These are phyloP conservation scores for Leishmania mexicana DNA, from an alignment of 208 protist genomes.

Conservation along the genomic window DNA sequence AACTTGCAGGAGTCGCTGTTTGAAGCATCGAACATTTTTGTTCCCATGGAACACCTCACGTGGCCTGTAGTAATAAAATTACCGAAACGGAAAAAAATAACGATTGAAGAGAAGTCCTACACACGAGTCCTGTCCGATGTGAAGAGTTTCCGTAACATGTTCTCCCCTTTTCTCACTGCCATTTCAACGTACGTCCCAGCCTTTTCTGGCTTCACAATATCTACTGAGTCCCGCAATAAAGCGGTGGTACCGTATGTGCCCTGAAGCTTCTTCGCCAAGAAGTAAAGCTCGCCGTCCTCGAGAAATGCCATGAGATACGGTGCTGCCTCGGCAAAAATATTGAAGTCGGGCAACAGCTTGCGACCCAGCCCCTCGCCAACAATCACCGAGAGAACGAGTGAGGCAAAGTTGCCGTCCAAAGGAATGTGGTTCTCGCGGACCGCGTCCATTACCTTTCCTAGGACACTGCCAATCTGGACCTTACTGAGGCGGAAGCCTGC, in stretches of 20 bases:
- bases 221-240: constrained; percentile 61
- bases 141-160: constrained; percentile 27
- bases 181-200: constrained; percentile 61
- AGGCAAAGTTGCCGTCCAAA: constrained; percentile 93
- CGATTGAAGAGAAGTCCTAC: constrained; percentile 6
- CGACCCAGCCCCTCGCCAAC: constrained; percentile 92
- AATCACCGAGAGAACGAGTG: constrained; percentile 90
- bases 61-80: background rate
- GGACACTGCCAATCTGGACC: constrained; percentile 81
- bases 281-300: constrained; percentile 71
- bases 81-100: constrained; percentile 1
- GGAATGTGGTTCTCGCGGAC: constrained; percentile 82
- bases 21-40: background rate
- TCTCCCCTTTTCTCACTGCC: constrained; percentile 34
- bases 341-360: constrained; percentile 87
- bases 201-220: constrained; percentile 53
- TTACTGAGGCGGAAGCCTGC: constrained; percentile 80
- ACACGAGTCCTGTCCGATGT: constrained; percentile 13
- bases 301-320: constrained; percentile 83
- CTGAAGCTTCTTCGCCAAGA: constrained; percentile 70
- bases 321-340: constrained; percentile 88
- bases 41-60: background rate
- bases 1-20: background rate
- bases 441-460: constrained; percentile 75
- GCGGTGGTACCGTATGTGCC: constrained; percentile 63